Percentiles rank a stretch among this genome's conserved stretches.
These are phyloP conservation scores for Pisolithus sp. DNA, from an alignment of 768 basidiomycete genomes.

Conservation along the genomic window DNA sequence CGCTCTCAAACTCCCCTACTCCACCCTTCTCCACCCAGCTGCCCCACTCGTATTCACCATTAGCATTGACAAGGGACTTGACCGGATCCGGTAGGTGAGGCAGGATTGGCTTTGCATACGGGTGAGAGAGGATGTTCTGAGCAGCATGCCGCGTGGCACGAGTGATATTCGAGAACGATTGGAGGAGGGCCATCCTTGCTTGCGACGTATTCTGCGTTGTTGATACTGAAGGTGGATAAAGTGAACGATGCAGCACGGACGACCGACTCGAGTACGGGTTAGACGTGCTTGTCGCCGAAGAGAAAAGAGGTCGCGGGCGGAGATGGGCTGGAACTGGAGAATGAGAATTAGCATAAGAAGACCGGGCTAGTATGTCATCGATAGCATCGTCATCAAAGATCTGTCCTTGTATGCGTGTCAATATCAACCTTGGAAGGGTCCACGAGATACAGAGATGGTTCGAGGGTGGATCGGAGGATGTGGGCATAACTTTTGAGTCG, in stretches of 20 bases:
- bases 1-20: constrained; percentile 94
- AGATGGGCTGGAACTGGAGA: constrained; percentile 83
- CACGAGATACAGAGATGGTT: constrained; percentile 80
- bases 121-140: constrained; percentile 91
- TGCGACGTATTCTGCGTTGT: constrained; percentile 54
- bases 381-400: constrained; percentile 83
- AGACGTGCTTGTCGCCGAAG: constrained; percentile 25
- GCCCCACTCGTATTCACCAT: constrained; percentile 89
- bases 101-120: constrained; percentile 90
- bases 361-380: constrained; percentile 78
- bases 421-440: constrained; percentile 92
- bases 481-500: constrained; percentile 73
- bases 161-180: constrained; percentile 92
- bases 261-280: constrained; percentile 61
- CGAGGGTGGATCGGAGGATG: constrained; percentile 78
- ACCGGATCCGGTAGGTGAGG: constrained; percentile 96
- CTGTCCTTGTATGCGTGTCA: constrained; percentile 81
- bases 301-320: constrained; percentile 60
- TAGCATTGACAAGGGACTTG: constrained; percentile 79
- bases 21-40: constrained; percentile 92
- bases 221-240: constrained; percentile 48
- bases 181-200: constrained; percentile 77
- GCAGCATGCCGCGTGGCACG: constrained; percentile 89
- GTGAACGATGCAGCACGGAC: constrained; percentile 76
- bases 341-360: constrained; percentile 67